A percentile compares a stretch with the other conserved stretches of the same genome.
These are phyloP conservation scores for Sherardia arvensis DNA, from an alignment of 257 asterid species.

Conservation along the genomic window DNA sequence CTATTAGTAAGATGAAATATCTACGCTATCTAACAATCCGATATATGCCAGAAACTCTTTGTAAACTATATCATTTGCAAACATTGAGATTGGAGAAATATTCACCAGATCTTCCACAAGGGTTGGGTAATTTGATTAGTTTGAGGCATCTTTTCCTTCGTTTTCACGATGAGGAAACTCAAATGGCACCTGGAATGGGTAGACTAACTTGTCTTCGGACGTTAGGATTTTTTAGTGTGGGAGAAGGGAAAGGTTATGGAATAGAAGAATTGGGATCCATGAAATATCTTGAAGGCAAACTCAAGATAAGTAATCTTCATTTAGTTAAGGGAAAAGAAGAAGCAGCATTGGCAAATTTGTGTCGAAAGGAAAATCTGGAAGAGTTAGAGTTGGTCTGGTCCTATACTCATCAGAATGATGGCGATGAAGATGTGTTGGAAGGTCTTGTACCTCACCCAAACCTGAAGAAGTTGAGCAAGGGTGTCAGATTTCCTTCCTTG, in stretches of 20 bases:
- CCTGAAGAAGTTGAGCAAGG: conserved; percentile 10
- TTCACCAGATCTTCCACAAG: background rate
- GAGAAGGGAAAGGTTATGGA: conserved; percentile 12
- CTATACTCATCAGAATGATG: background rate
- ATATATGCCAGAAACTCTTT: conserved; percentile 10
- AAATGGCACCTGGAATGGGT: conserved; percentile 18
- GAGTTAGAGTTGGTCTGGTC: conserved; percentile 2
- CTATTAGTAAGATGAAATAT: conserved; percentile 11
- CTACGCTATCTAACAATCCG: conserved; percentile 1
- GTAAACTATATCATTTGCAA: conserved; percentile 16
- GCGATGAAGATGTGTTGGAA: conserved; percentile 24
- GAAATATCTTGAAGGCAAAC: conserved; percentile 15
- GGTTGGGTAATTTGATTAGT: conserved; percentile 11
- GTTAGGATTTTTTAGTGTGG: background rate
- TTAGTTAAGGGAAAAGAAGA: conserved; percentile 10
- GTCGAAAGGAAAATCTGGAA: background rate
- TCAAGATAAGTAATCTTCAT: conserved; percentile 7
- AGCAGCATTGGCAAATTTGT: conserved; percentile 1
- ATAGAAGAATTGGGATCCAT: conserved; percentile 22
- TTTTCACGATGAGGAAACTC: too few relatives aligned
- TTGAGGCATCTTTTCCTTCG: conserved; percentile 20
- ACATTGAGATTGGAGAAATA: background rate
- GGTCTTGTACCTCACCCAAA: conserved; percentile 29
- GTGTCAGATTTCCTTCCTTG: conserved; percentile 21
- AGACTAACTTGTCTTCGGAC: conserved; percentile 17